Base-by-base conservation (phyloP, 768 basidiomycete genomes). In the Serendipita sp. region DNA sequence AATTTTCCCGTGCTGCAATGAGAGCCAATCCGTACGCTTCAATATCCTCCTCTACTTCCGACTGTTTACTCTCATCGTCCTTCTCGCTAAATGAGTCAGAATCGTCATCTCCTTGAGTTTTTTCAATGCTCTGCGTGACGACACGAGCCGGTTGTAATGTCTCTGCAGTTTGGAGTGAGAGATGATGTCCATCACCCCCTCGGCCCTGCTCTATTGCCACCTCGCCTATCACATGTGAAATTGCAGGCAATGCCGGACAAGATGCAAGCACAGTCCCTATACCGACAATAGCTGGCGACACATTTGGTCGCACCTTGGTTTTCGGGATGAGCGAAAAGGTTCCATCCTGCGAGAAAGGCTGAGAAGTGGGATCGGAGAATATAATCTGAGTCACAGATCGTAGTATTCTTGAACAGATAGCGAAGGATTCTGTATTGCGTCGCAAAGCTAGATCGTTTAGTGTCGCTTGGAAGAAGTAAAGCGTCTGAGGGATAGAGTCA, bases 401-500 rank as follows among this genome's bases (percentile, higher is more conserved):
- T 65, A 97, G 76, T 44, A 93, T 83, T 66, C 95, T 83, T 74
- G 94, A 91, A 73, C 96, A 98, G 65, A 95, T 87, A 55, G 83
- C 76, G 74, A 97, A 97, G 0, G 92, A 90, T 46, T 76, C 81
- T 2, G 91, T 85, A 55, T 83, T 80, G 62, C 83, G 80, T 13
- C 76, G 78, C 46, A 74, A 69, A 0, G 85, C 80, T 5, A 97
- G 78, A 73, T 99, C 96, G 64, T 82, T 83, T 18, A 99, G 78
- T 31, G 88, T 84, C 15, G 95, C 91, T 81, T 98, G 96, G 87
- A 98, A 94, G 75, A 94, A 96, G 93, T 95, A 98, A 50, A 99
- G 76, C 0, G 96, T 97, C 92, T 94, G 71, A 5, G 29, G 27
- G 58, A 31, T 27, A 31, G 27, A 63, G 66, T 46, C 44, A 63